phyloP scores from a whole-genome alignment of 2,329 filamentous ascomycete species.

The Ascochyta lentis region DNA sequence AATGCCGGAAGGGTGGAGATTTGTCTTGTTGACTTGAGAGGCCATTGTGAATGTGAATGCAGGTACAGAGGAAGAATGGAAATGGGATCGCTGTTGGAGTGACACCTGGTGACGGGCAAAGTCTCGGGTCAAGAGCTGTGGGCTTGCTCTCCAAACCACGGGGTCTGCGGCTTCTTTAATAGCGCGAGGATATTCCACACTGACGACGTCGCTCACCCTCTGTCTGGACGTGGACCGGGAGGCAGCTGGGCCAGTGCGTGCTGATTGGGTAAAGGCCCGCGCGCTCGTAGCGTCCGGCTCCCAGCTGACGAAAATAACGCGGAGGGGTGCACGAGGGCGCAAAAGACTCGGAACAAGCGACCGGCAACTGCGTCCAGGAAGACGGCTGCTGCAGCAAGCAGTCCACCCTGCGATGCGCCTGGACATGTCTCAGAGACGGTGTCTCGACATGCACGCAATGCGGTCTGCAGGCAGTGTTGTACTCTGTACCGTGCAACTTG shows the following conservation, averaged over 20 bases:
- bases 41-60: constrained; percentile 47
- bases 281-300: constrained; percentile 31
- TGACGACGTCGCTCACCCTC: constrained; percentile 37
- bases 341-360: constrained; percentile 27
- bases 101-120: constrained; percentile 64
- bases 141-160: constrained; percentile 46
- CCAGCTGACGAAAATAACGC: constrained; percentile 39
- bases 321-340: constrained; percentile 28
- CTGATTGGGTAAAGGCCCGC: constrained; percentile 35
- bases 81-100: constrained; percentile 65
- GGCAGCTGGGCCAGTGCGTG: constrained; percentile 24
- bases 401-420: constrained; percentile 3
- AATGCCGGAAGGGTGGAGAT: constrained; percentile 88
- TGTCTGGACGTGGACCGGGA: constrained; percentile 33
- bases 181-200: constrained; percentile 38
- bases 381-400: constrained; percentile 14
- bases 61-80: constrained; percentile 64
- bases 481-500: constrained; percentile 1
- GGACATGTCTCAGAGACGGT: constrained; percentile 14
- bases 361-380: constrained; percentile 25
- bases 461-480: not conserved
- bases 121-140: constrained; percentile 60
- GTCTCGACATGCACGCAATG: not conserved
- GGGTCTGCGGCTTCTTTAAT: constrained; percentile 49
- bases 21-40: constrained; percentile 82